Conservation (phyloP, 2,329 filamentous ascomycete species). For the Colletotrichum shisoi region DNA sequence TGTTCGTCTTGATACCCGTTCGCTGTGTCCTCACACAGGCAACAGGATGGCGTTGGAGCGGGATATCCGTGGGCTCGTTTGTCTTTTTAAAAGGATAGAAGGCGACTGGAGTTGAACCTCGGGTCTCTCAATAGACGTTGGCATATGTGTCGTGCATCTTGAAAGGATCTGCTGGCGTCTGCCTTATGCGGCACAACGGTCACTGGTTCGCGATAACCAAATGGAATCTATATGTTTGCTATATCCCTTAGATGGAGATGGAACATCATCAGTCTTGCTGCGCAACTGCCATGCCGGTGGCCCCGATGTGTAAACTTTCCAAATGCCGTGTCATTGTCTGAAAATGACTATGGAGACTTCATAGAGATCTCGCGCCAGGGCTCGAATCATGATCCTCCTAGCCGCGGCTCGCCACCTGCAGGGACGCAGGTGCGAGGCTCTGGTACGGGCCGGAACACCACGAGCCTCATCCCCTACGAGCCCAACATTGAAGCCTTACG, state of each 20-base stretch:
- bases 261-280: not conserved
- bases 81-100: constrained; percentile 12
- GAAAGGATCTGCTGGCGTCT: constrained; percentile 5
- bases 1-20: constrained; percentile 13
- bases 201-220: not conserved
- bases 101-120: constrained; percentile 27
- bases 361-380: not conserved
- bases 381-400: not conserved
- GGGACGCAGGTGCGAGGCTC: not conserved
- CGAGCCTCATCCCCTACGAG: not conserved
- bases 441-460: not conserved
- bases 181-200: constrained; percentile 10
- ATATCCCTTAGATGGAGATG: not conserved
- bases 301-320: not conserved
- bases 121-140: constrained; percentile 14
- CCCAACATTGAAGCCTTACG: not conserved
- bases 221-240: constrained; percentile 13
- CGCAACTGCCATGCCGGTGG: not conserved
- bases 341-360: not conserved
- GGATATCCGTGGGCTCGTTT: constrained; percentile 16
- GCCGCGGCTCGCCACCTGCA: not conserved
- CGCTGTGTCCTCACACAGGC: constrained; percentile 2
- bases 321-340: not conserved
- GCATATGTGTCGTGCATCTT: constrained; percentile 27
- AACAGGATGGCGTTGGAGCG: constrained; percentile 30